phyloP scores from a whole-genome alignment of 78 protist species.

The Cavenderia fasciculata region DNA sequence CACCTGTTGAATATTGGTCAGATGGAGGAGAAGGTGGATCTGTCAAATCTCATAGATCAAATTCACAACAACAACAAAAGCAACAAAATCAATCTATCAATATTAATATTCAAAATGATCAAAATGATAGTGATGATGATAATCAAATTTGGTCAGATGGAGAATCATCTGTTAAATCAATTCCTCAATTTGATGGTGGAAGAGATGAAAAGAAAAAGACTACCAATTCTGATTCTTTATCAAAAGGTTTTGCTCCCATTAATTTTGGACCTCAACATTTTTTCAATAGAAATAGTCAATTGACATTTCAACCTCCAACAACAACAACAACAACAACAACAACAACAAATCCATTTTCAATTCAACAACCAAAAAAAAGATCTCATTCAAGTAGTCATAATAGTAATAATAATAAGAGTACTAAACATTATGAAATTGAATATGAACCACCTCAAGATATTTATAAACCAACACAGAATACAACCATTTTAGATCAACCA shows the following conservation, averaged over 20 bases:
- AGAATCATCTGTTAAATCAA: background rate
- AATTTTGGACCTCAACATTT: background rate
- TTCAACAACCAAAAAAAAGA: too few species aligned
- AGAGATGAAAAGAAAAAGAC: background rate
- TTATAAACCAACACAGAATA: too few species aligned
- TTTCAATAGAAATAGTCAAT: too few species aligned
- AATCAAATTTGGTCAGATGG: background rate
- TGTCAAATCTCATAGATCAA: background rate
- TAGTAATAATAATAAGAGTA: background rate
- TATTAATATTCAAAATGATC: background rate
- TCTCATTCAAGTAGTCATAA: background rate
- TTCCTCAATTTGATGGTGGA: conserved; percentile 59
- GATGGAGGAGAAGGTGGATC: background rate
- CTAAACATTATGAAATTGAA: background rate
- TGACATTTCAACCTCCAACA: background rate
- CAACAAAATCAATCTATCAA: background rate
- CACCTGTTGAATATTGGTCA: conserved; percentile 1
- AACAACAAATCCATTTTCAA: too few species aligned
- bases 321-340: conserved; percentile 16
- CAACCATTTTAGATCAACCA: too few species aligned
- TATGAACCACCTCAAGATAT: too few species aligned
- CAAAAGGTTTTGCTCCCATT: background rate
- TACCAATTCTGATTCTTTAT: too few species aligned
- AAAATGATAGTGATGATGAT: background rate
- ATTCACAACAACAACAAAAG: too few species aligned